A percentile compares a stretch with the other conserved stretches of the same genome.
phyloP scores from a whole-genome alignment of 805 yeast species.

The Helenozyma rhizophorensis region DNA sequence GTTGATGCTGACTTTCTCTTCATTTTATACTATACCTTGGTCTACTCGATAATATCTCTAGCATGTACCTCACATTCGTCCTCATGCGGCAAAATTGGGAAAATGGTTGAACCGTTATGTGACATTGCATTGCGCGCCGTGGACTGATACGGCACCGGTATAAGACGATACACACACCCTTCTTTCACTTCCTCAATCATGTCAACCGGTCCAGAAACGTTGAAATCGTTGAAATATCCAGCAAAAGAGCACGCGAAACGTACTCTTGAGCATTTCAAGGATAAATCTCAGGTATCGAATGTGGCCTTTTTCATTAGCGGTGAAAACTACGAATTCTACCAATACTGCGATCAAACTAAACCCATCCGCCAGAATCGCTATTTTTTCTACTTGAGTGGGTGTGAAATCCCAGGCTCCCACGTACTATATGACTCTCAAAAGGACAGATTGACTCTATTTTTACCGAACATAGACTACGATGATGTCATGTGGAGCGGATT shows the following conservation, averaged over 20 bases:
- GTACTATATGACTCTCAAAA: slow-evolving; percentile 51
- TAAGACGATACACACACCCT: no score
- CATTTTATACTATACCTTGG: no score
- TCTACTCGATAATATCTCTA: no score
- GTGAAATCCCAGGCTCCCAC: slow-evolving; percentile 72
- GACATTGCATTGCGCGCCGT: no score
- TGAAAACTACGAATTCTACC: slow-evolving; percentile 51
- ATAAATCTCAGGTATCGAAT: slow-evolving; percentile 19
- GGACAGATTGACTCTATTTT: slow-evolving; percentile 63
- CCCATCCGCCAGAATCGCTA: slow-evolving; percentile 88
- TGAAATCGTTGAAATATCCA: slow-evolving; percentile 56
- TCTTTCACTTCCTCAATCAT: neutral
- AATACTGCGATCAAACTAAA: slow-evolving; percentile 74
- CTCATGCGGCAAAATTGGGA: no score
- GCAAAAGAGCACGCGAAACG: slow-evolving; percentile 71
- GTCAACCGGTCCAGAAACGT: slow-evolving; percentile 1
- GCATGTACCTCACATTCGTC: no score
- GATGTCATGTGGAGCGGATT: slow-evolving; percentile 96
- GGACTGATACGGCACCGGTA: no score
- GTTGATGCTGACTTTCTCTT: no score
- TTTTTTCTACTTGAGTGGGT: slow-evolving; percentile 83
- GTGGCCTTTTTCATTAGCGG: slow-evolving; percentile 56
- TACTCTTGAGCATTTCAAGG: slow-evolving; percentile 40
- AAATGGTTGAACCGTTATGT: no score
- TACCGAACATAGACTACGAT: slow-evolving; percentile 81